Conservation (phyloP, 345 rosid species). For the Salix koriyanagi region DNA sequence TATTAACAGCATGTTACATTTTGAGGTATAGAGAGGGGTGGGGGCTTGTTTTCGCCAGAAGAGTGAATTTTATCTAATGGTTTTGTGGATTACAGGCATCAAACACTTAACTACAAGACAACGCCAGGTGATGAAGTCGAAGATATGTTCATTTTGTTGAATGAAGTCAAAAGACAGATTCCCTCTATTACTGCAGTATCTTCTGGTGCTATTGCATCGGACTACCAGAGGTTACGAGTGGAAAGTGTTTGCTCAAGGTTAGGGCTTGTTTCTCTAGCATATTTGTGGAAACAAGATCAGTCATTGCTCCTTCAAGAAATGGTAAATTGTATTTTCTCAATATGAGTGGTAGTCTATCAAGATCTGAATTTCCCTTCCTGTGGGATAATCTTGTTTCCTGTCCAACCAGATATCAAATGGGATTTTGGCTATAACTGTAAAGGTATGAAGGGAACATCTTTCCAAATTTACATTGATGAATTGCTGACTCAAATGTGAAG, state of each 20-base stretch:
- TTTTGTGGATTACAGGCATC: slow-evolving; percentile 45
- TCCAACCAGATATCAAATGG: slow-evolving; percentile 56
- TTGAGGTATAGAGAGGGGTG: background rate
- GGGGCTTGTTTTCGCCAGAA: no score
- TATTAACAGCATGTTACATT: background rate
- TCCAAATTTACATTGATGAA: background rate
- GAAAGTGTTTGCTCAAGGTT: slow-evolving; percentile 97
- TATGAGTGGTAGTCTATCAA: slow-evolving; percentile 7
- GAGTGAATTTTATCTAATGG: background rate
- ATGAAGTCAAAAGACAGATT: slow-evolving; percentile 78
- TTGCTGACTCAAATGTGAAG: background rate
- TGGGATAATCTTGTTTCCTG: slow-evolving; percentile 12
- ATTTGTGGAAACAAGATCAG: slow-evolving; percentile 97
- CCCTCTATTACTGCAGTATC: slow-evolving; percentile 77
- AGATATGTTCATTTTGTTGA: slow-evolving; percentile 76
- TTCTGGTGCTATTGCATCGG: slow-evolving; percentile 97
- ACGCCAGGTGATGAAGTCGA: slow-evolving; percentile 91
- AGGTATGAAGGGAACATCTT: slow-evolving; percentile 41
- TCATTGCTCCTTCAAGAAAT: slow-evolving; percentile 87
- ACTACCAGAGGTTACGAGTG: slow-evolving; percentile 89
- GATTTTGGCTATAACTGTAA: slow-evolving; percentile 71
- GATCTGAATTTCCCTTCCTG: slow-evolving; percentile 7
- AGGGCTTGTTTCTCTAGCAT: slow-evolving; percentile 96
- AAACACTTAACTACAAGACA: slow-evolving; percentile 58
- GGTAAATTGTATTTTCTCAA: slow-evolving; percentile 47